Evolutionary conservation across 768 basidiomycete species (phyloP), one percentile per base, ranked within the genome.

Genomic region (Termitomyces sp.): DNA sequence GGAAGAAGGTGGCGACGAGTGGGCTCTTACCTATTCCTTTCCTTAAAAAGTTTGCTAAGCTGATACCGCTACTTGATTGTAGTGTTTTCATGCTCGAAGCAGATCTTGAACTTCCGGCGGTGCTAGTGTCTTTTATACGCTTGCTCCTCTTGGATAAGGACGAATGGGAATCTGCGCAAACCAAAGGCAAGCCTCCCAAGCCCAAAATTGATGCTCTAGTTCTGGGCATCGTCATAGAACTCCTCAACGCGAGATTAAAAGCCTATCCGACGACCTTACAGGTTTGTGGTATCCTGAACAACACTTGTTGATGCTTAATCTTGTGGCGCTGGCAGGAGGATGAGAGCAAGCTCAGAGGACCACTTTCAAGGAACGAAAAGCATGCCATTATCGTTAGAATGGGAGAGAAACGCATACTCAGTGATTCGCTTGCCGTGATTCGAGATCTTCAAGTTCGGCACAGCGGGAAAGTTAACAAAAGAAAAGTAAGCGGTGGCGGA

Each of bases 1-100:
- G 13, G 93, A 97, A 61, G 82, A 87, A 66, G 90, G 88, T 3
- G 88, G 88, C 20, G 94, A 96, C 62, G 94, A 97, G 94, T 94
- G 66, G 62, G 86, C 75, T 32, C 30, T 52, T 50, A n/a, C n/a
- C n/a, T n/a, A 11, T 28, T 51, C 41, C 33, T 32, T 32, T 35
- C 20, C 33, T 9, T 2, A 5, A 40, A 47, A 43, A 35, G 54
- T 6, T 20, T 13, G 45, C 38, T 41, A 18, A 56, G 26, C 32
- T 54, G 24, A 40, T 35, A 11, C 36, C 61, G 2, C 43, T 62
- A 3, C 33, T 43, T 35, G 13, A 53, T 7, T 32, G 16, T 56
- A 88, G 86, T 62, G 76, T 82, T 1, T 84, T 86, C 59, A 70
- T 83, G 3, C 65, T 88, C 49, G 81, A 83, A 55, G 74, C 72